Conservation (phyloP, 163 green algal genomes). For the Chlorella variabilis region DNA sequence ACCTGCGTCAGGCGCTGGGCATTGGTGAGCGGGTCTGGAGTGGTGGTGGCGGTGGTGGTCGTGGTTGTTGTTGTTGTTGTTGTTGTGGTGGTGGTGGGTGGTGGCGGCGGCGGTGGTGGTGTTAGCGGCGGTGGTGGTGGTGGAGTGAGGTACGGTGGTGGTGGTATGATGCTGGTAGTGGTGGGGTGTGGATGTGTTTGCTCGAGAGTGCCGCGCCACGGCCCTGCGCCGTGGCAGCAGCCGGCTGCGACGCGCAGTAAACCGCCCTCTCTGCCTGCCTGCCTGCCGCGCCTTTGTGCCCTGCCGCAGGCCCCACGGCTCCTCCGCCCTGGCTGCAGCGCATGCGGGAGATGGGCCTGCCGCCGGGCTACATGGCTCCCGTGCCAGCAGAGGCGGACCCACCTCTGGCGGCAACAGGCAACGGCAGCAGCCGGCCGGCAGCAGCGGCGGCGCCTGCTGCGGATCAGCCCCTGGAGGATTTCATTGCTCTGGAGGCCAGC, state of each 20-base stretch:
- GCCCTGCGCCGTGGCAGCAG: not conserved
- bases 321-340: conserved; percentile 59
- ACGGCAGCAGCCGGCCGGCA: not conserved
- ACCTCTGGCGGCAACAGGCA: not conserved
- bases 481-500: conserved; percentile 16
- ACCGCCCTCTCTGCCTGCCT: not conserved
- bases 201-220: too few relatives aligned
- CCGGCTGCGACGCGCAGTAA: too few relatives aligned
- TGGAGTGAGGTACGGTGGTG: too few relatives aligned
- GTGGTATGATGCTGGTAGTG: too few relatives aligned
- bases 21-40: conserved; percentile 34
- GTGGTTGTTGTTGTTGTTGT: too few relatives aligned
- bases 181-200: not conserved
- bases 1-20: conserved; percentile 47
- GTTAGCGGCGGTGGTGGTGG: too few relatives aligned
- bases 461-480: not conserved
- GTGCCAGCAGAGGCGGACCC: not conserved
- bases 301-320: conserved; percentile 10
- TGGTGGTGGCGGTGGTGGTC: too few relatives aligned
- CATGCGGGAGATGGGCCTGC: conserved; percentile 58
- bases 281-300: not conserved
- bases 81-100: too few relatives aligned
- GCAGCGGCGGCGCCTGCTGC: not conserved
- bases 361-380: conserved; percentile 42
- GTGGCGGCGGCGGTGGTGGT: too few relatives aligned